Conservation (phyloP, 2,329 filamentous ascomycete genomes). For the Alternaria consortialis region DNA sequence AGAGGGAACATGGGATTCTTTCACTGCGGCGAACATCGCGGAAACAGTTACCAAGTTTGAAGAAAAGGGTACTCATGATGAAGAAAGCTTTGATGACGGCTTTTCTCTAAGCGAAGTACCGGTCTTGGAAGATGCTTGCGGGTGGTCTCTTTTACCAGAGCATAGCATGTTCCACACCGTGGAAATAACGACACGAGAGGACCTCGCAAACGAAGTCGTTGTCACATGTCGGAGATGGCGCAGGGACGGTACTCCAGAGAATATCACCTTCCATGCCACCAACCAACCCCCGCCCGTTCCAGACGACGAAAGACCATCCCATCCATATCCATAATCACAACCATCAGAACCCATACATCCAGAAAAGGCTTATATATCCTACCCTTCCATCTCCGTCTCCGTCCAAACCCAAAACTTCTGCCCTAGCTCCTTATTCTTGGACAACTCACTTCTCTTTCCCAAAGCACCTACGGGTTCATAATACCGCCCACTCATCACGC, state of each 20-base stretch:
- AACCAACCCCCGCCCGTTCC: not conserved
- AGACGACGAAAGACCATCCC: not conserved
- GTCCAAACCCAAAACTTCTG: too few species aligned
- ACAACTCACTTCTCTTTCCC: not conserved
- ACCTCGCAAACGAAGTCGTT: not conserved
- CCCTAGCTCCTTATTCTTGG: too few species aligned
- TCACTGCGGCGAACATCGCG: conserved; percentile 13
- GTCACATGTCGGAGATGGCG: conserved; percentile 8
- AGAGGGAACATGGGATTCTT: conserved; percentile 56
- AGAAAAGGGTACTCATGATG: not conserved
- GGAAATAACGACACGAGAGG: not conserved
- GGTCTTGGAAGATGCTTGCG: not conserved
- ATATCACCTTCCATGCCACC: not conserved
- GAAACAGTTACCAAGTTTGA: conserved; percentile 14
- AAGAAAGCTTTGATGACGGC: not conserved
- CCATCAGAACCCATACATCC: not conserved
- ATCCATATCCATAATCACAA: not conserved
- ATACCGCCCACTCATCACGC: not conserved
- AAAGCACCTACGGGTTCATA: not conserved
- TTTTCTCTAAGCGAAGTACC: not conserved
- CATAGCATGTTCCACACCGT: conserved; percentile 7
- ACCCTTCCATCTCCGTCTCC: too few species aligned
- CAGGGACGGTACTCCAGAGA: not conserved
- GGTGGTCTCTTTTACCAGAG: not conserved
- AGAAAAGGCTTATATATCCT: too few species aligned